phyloP scores from a whole-genome alignment of 129 eudicot genomes.

The Glebionis coronaria region DNA sequence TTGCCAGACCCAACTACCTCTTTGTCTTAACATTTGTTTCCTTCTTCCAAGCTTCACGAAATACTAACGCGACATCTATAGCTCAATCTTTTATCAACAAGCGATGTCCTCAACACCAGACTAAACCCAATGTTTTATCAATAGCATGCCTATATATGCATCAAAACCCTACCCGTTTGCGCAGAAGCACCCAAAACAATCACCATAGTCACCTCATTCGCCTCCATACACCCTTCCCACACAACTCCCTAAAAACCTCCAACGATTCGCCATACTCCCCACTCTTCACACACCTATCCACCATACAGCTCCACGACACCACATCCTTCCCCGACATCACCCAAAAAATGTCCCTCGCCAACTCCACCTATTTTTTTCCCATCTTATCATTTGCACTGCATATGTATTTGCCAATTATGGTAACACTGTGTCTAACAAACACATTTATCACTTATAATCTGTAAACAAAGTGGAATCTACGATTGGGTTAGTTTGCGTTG shows the following conservation, averaged over 20 bases:
- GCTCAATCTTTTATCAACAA: slow-evolving; percentile 93
- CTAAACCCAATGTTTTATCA: slow-evolving; percentile 52
- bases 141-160: slow-evolving; percentile 61
- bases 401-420: no score
- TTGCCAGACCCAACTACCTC: no score
- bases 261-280: slow-evolving; percentile 62
- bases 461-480: no score
- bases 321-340: slow-evolving; percentile 68
- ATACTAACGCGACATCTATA: slow-evolving; percentile 56
- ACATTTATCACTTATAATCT: no score
- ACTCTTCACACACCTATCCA: slow-evolving; percentile 85
- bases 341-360: slow-evolving; percentile 66
- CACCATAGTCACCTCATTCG: slow-evolving; percentile 92
- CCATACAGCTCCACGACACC: slow-evolving; percentile 88
- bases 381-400: no score
- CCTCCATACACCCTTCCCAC: slow-evolving; percentile 39
- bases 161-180: slow-evolving; percentile 71
- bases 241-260: slow-evolving; percentile 53
- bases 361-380: slow-evolving; percentile 13
- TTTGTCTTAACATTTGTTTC: slow-evolving; percentile 75
- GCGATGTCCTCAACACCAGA: slow-evolving; percentile 55
- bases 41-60: slow-evolving; percentile 37
- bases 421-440: no score
- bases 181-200: slow-evolving; percentile 89
- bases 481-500: no score